Percentiles rank a stretch among this genome's conserved stretches.
phyloP scores from a whole-genome alignment of 2,329 filamentous ascomycete species.

The Coleophoma crateriformis region DNA sequence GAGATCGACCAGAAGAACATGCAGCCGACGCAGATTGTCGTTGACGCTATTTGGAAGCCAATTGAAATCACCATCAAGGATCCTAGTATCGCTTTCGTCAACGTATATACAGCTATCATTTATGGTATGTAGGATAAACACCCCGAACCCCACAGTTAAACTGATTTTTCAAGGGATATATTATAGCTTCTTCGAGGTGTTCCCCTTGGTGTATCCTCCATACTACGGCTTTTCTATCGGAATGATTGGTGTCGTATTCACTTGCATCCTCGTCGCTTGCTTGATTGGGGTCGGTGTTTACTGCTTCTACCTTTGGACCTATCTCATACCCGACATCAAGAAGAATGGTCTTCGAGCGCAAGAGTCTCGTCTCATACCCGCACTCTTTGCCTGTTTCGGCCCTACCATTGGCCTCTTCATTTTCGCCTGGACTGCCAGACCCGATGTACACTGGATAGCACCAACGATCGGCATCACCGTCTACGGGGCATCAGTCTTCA shows the following conservation, averaged over 20 bases:
- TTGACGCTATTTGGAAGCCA: constrained; percentile 55
- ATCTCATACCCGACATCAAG: constrained; percentile 43
- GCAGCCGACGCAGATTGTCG: constrained; percentile 37
- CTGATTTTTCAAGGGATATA: constrained; percentile 34
- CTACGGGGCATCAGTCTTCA: constrained; percentile 44
- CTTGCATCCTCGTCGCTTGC: constrained; percentile 53
- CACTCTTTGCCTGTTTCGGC: constrained; percentile 44
- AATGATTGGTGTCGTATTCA: constrained; percentile 53
- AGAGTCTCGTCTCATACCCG: constrained; percentile 50
- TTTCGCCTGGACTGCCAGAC: constrained; percentile 50
- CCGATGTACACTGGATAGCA: constrained; percentile 48
- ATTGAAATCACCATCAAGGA: constrained; percentile 55
- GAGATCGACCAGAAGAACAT: constrained; percentile 58
- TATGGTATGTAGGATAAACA: constrained; percentile 34
- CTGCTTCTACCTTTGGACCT: constrained; percentile 44
- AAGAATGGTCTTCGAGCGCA: constrained; percentile 43
- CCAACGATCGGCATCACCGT: constrained; percentile 51
- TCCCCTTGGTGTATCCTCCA: constrained; percentile 56
- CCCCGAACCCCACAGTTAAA: not conserved
- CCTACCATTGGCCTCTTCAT: constrained; percentile 56
- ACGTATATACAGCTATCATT: constrained; percentile 55
- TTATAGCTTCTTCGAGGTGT: constrained; percentile 61
- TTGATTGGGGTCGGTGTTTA: constrained; percentile 45
- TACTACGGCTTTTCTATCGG: constrained; percentile 56
- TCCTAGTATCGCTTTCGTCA: constrained; percentile 56